Conservation (phyloP, 345 rosid genomes). For the Hypericum perforatum region DNA sequence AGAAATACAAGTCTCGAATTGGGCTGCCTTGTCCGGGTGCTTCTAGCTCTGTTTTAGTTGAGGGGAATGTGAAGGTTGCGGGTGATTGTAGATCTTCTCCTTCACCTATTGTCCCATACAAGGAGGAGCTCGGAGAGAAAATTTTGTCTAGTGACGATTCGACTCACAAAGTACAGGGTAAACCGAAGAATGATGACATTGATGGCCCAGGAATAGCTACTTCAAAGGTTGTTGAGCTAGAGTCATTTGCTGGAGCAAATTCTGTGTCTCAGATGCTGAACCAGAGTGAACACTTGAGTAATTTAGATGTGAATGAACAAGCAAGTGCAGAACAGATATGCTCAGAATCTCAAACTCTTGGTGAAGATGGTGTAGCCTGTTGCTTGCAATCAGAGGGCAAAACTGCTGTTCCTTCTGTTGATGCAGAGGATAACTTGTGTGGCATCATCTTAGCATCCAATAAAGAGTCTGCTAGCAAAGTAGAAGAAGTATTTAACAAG, state of each 20-base stretch:
- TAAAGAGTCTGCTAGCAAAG: constrained; percentile 46
- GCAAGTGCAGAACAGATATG: constrained; percentile 11
- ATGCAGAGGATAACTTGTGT: constrained; percentile 27
- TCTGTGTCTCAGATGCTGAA: constrained; percentile 20
- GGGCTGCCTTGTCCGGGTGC: constrained; percentile 17
- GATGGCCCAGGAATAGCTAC: constrained; percentile 69
- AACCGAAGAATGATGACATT: constrained; percentile 39
- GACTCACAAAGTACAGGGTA: constrained; percentile 27
- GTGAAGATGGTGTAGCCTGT: constrained; percentile 10
- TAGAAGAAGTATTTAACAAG: constrained; percentile 42
- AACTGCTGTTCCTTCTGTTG: constrained; percentile 18
- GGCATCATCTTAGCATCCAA: constrained; percentile 43
- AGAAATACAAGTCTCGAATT: constrained; percentile 35
- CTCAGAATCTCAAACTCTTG: constrained; percentile 10
- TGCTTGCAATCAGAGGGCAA: constrained; percentile 11
- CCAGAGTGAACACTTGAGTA: constrained; percentile 19
- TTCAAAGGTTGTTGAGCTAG: constrained; percentile 39
- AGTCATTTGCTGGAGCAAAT: constrained; percentile 15
- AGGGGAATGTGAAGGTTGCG: constrained; percentile 13
- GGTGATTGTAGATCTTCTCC: constrained; percentile 28
- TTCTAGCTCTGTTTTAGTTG: constrained; percentile 28
- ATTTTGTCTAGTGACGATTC: constrained; percentile 27
- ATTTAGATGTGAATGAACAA: constrained; percentile 15
- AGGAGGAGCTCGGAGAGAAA: constrained; percentile 24
- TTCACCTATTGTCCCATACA: constrained; percentile 33